Evolutionary conservation across 257 asterid species (phyloP).

Genomic region (Henckelia pumila): DNA sequence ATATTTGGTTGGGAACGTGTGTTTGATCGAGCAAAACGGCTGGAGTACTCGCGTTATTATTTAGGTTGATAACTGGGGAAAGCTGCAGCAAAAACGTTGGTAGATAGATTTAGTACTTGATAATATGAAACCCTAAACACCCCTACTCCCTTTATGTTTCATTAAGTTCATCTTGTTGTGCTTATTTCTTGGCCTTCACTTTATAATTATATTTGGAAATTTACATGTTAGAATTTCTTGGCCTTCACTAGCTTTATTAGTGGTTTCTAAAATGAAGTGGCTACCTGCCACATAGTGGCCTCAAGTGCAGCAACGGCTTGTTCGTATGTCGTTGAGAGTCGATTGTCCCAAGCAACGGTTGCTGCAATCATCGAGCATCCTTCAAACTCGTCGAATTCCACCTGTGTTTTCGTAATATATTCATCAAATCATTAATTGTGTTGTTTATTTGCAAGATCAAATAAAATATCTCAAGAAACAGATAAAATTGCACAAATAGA

Average conservation of each 20-base stretch:
- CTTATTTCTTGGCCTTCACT: too few relatives aligned
- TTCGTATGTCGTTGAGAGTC: constrained; percentile 58
- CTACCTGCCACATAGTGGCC: constrained; percentile 70
- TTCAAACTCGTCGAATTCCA: constrained; percentile 85
- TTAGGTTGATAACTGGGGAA: constrained; percentile 44
- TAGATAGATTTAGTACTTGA: background rate
- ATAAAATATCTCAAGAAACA: too few relatives aligned
- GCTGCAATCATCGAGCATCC: constrained; percentile 90
- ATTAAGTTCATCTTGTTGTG: background rate
- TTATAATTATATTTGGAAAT: too few relatives aligned
- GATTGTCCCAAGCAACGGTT: constrained; percentile 89
- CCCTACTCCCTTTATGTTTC: background rate
- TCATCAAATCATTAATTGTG: background rate
- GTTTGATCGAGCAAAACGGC: constrained; percentile 48
- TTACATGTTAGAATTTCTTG: too few relatives aligned
- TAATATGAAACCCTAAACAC: background rate
- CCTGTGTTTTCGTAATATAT: constrained; percentile 39
- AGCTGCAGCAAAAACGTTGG: constrained; percentile 46
- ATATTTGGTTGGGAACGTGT: constrained; percentile 64
- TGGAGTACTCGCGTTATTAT: constrained; percentile 33
- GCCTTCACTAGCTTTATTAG: too few relatives aligned
- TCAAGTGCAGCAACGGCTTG: constrained; percentile 69
- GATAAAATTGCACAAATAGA: too few relatives aligned
- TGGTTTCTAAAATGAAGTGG: too few relatives aligned
- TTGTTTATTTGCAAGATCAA: too few relatives aligned